A percentile compares a stretch with the other conserved stretches of the same genome.
These are phyloP conservation scores for Ceriops tagal DNA, from an alignment of 345 rosid genomes.

Conservation along the genomic window DNA sequence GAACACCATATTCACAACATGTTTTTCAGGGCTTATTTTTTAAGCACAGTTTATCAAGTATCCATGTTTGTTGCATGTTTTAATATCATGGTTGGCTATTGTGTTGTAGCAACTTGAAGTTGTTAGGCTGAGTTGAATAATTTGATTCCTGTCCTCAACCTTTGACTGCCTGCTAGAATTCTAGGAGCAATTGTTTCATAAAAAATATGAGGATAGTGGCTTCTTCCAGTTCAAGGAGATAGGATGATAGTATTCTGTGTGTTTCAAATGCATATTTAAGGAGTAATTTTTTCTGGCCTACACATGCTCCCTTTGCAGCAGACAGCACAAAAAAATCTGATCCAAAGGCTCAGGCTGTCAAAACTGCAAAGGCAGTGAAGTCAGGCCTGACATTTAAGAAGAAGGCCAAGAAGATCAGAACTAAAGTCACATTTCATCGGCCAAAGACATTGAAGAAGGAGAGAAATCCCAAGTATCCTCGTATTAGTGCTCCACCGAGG, in stretches of 20 bases:
- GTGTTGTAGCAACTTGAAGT: background rate
- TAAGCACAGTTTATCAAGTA: background rate
- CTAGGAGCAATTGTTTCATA: no score
- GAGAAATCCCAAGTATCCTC: slow-evolving; percentile 72
- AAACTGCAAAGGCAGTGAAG: slow-evolving; percentile 81
- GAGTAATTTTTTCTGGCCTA: no score
- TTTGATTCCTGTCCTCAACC: background rate
- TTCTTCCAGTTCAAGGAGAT: no score
- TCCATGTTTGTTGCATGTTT: background rate
- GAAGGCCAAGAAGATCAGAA: slow-evolving; percentile 72
- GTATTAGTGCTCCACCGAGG: slow-evolving; percentile 80
- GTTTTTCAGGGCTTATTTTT: background rate
- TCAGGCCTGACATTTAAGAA: slow-evolving; percentile 76
- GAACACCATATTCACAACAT: no score
- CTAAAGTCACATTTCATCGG: slow-evolving; percentile 85
- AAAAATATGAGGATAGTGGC: no score
- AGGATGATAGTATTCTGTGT: no score
- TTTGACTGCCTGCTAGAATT: no score
- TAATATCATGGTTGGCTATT: no score
- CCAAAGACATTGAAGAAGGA: slow-evolving; percentile 84
- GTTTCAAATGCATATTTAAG: no score
- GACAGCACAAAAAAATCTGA: slow-evolving; percentile 58
- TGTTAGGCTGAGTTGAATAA: background rate
- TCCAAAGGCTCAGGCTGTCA: slow-evolving; percentile 84
- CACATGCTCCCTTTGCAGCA: slow-evolving; percentile 25